A percentile compares a stretch with the other conserved stretches of the same genome.
Evolutionary conservation across 2,329 filamentous ascomycete species (phyloP).

Genomic region (Aspergillus sp.): DNA sequence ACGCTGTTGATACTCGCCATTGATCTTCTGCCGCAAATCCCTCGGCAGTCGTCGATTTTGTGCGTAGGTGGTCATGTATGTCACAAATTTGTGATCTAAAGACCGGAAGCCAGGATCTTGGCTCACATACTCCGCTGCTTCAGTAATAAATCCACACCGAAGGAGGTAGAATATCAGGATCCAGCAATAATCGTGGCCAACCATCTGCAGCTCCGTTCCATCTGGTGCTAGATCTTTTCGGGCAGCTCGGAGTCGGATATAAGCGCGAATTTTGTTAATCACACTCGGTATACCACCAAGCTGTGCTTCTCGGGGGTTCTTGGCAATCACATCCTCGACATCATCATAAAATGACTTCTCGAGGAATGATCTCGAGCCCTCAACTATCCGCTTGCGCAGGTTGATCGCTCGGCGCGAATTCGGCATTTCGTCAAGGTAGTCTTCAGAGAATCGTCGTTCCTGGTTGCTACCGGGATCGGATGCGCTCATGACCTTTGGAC

Average conservation of each 20-base stretch:
- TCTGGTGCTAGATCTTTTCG: conserved; percentile 81
- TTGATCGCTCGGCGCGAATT: conserved; percentile 58
- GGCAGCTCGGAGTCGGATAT: conserved; percentile 71
- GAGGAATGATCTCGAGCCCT: conserved; percentile 70
- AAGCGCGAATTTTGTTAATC: conserved; percentile 85
- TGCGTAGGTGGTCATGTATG: conserved; percentile 80
- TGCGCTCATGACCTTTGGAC: conserved; percentile 51
- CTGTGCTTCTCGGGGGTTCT: conserved; percentile 80
- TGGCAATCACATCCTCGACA: conserved; percentile 69
- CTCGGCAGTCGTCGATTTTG: conserved; percentile 69
- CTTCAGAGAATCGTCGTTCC: conserved; percentile 67
- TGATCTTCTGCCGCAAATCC: conserved; percentile 78
- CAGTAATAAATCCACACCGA: conserved; percentile 72
- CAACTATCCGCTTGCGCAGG: conserved; percentile 71
- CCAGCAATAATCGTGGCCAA: conserved; percentile 83
- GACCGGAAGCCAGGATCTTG: conserved; percentile 75
- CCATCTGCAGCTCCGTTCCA: conserved; percentile 69
- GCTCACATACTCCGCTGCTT: conserved; percentile 81
- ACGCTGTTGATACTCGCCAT: conserved; percentile 81
- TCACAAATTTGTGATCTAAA: conserved; percentile 82
- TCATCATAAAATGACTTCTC: conserved; percentile 75
- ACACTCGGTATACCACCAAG: conserved; percentile 83
- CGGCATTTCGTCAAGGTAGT: conserved; percentile 68
- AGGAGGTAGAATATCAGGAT: conserved; percentile 88
- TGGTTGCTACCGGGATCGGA: conserved; percentile 59